Conservation (phyloP, 805 yeast genomes). For the Sugiyamaella marilandica region DNA sequence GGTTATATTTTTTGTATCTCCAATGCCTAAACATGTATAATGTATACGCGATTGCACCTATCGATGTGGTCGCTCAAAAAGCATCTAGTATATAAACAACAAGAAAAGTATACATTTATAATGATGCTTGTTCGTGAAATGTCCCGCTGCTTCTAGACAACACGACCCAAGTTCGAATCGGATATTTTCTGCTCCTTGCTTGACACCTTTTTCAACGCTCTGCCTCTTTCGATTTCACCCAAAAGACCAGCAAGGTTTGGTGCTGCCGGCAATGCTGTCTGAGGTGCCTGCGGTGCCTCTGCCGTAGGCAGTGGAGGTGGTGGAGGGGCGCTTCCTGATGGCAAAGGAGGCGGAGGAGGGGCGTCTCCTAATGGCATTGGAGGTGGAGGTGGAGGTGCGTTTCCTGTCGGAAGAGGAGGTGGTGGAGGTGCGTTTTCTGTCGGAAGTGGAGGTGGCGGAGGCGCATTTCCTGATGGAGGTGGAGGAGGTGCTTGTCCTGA, state of each 20-base stretch:
- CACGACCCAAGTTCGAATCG: conserved; percentile 26
- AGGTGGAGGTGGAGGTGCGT: conserved; percentile 21
- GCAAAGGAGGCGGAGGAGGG: conserved; percentile 36
- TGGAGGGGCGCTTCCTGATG: conserved; percentile 33
- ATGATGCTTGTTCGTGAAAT: neutral
- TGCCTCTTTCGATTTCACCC: conserved; percentile 34
- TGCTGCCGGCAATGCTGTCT: conserved; percentile 29
- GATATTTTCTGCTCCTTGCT: conserved; percentile 27
- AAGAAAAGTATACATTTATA: too few relatives aligned
- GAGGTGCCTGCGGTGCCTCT: conserved; percentile 21
- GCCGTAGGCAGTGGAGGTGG: conserved; percentile 31
- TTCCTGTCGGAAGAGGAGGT: conserved; percentile 32
- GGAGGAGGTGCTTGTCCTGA: conserved; percentile 28
- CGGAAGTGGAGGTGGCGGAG: conserved; percentile 31
- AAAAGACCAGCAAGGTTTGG: conserved; percentile 29
- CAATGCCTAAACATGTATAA: too few relatives aligned
- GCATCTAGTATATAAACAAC: too few relatives aligned
- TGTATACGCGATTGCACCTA: too few relatives aligned
- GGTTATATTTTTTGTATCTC: too few relatives aligned
- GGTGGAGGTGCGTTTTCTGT: conserved; percentile 35
- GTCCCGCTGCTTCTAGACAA: conserved; percentile 16
- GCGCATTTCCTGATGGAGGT: conserved; percentile 32
- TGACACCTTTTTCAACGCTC: conserved; percentile 29
- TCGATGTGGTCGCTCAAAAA: too few relatives aligned
- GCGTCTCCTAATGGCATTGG: conserved; percentile 35